phyloP scores from a whole-genome alignment of 2,329 filamentous ascomycete species.

The Aspergillus fumigatus region DNA sequence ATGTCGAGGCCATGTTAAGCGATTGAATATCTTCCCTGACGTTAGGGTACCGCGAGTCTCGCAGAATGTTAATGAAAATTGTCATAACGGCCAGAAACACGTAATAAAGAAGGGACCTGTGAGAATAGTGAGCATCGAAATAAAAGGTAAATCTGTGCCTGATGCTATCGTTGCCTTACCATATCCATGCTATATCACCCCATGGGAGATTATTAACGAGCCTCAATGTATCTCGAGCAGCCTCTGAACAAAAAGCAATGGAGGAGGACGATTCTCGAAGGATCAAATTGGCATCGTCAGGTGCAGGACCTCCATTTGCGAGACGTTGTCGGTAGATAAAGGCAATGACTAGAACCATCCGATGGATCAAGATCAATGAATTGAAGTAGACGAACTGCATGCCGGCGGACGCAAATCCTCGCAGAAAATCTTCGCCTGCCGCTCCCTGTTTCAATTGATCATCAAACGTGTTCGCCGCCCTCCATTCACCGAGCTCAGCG shows the following conservation, averaged over 20 bases:
- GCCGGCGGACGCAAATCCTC: constrained; percentile 85
- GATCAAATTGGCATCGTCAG: constrained; percentile 53
- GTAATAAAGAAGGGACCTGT: constrained; percentile 82
- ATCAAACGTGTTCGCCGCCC: constrained; percentile 80
- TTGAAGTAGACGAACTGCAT: constrained; percentile 95
- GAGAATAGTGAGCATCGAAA: neutral
- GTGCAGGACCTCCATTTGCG: constrained; percentile 52
- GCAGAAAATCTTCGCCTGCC: constrained; percentile 76
- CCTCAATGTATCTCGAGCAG: constrained; percentile 83
- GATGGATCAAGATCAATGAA: constrained; percentile 89
- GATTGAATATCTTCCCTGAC: constrained; percentile 79
- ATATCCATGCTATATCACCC: constrained; percentile 87
- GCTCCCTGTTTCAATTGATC: constrained; percentile 87
- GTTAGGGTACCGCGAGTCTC: constrained; percentile 78
- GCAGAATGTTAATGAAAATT: constrained; percentile 85
- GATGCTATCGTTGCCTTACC: constrained; percentile 53
- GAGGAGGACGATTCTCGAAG: constrained; percentile 88
- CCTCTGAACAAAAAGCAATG: constrained; percentile 78
- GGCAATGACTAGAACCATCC: constrained; percentile 90
- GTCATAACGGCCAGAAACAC: constrained; percentile 89
- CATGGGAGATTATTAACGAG: constrained; percentile 91
- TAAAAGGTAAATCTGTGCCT: neutral
- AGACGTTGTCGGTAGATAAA: constrained; percentile 85
- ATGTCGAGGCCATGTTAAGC: constrained; percentile 84
- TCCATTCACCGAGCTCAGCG: constrained; percentile 82